Base-by-base conservation (phyloP, 2,329 filamentous ascomycete species). In the Diaporthe humulicola region DNA sequence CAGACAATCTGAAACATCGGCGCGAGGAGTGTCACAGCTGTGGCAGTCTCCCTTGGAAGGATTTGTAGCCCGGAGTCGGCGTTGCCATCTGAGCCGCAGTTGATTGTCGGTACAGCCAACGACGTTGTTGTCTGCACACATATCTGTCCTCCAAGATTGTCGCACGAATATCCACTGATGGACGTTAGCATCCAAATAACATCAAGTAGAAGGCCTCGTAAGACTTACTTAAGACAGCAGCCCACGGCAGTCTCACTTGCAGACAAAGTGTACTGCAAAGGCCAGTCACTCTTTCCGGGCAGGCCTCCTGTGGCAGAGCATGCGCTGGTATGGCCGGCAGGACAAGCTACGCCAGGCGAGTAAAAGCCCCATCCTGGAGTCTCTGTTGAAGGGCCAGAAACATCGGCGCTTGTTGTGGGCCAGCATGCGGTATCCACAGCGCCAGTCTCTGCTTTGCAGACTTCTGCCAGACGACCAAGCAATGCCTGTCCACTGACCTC, bases 1-100 rank as follows among this genome's bases (percentile, higher is more conserved):
- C 57, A 72, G 25, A 64, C 40, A 5, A 72, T 64, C 48, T 72
- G 70, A 7, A 72, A 72, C 70, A 72, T 72, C n/a, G 70, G 70
- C 22, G 70, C 70, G 8, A 72, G 60, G 19, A 72, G 57, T 30
- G 70, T 64, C 50, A 61, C 70, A 25, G 45, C 70, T 45, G 57
- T 72, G 30, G 48, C 38, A 56, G 33, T 61, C 38, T 60, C 30
- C 48, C 45, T 61, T 9, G 70, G 33, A 19, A 72, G n/a, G 25
- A 71, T 45, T 22, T 7, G 28, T 19, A 25, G 54, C 12, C 22
- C 50, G 40, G 45, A 22, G 7, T 71, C 38, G 5, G 17, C 3
- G 10, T 25, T 52, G 10, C 14, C 33, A 15, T 25, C 57, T 19
- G 15, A 22, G 30, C 50, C 70, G 56, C 70, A 72, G 45, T 30